Evolutionary conservation across 2,329 filamentous ascomycete species (phyloP).

Genomic region (Neopestalotiopsis clavispora): DNA sequence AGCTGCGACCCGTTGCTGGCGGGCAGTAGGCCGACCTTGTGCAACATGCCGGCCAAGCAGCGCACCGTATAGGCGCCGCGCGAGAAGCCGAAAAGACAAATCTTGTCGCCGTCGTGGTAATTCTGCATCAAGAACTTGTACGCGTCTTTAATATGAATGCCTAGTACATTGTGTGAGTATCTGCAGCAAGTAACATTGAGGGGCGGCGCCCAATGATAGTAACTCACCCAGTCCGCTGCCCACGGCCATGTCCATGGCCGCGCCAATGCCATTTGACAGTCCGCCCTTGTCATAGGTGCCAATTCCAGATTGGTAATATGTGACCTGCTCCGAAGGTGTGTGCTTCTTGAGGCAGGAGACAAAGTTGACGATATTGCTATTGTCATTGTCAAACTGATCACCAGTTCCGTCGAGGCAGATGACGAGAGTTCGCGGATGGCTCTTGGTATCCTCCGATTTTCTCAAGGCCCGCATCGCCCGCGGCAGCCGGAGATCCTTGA

Average conservation of each 20-base stretch:
- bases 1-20: conserved; percentile 35
- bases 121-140: conserved; percentile 53
- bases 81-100: conserved; percentile 54
- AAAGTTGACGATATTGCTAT: conserved; percentile 50
- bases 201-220: neutral
- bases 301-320: conserved; percentile 50
- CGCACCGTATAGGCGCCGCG: conserved; percentile 55
- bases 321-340: conserved; percentile 38
- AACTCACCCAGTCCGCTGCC: conserved; percentile 39
- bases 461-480: conserved; percentile 12
- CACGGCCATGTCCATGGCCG: conserved; percentile 47
- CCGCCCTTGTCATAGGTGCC: conserved; percentile 48
- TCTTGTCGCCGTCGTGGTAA: conserved; percentile 50
- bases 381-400: conserved; percentile 47
- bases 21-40: conserved; percentile 45
- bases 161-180: conserved; percentile 24
- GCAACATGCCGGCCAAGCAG: conserved; percentile 49
- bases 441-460: neutral
- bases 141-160: conserved; percentile 44
- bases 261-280: conserved; percentile 41
- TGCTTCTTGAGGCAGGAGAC: conserved; percentile 49
- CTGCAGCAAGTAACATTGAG: too few relatives aligned
- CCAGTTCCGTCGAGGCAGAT: conserved; percentile 50
- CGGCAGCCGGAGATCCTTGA: conserved; percentile 9
- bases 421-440: conserved; percentile 33